Evolutionary conservation across 805 yeast genomes (phyloP), one percentile per base, ranked within the genome.

Genomic region (Lipomyces mesembrius): DNA sequence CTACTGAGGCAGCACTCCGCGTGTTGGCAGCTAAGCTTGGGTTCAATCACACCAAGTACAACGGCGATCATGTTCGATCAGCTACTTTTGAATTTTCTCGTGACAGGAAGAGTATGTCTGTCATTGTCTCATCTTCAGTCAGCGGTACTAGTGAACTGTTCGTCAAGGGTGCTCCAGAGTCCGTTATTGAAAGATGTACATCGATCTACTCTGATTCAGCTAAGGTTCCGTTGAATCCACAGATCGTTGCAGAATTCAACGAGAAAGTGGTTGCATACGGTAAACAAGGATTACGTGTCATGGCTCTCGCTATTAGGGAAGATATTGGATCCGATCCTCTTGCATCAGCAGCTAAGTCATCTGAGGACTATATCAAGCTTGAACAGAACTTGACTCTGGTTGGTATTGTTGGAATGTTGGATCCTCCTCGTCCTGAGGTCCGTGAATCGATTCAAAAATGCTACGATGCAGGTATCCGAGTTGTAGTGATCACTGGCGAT

Each of bases 151-250:
- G 62, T 14, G 63, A 55, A 11, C 70, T 82, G 43, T 80, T 81
- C 61, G 82, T 85, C 17, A 85, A 85, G 73, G 88, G 88, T 68
- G 88, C 88, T 0, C 87, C 86, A 29, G 88, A 85, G 74, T 77
- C 82, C 60, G 72, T 85, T 52, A 73, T 85, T 57, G 76, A 74
- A 1, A 76, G 83, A 61, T 84, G 85, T 61, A 75, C 78, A 29
- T 76, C 72, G 76, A 73, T 79, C 52, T 79, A 78, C 27, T 77
- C 77, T 59, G 62, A 72, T 1, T 65, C 72, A 49, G 72, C 73
- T 11, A 74, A 72, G 29, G 73, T 72, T 17, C 58, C 70, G 12
- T 73, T 82, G 60, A 76, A 82, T 12, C 74, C 77, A 8, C 75
- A 73, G n/a, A 79, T 79, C 61, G 76, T 73, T 57, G 67, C 65